These are phyloP conservation scores for Elsinoe australis DNA, from an alignment of 2,329 filamentous ascomycete species.

Conservation along the genomic window DNA sequence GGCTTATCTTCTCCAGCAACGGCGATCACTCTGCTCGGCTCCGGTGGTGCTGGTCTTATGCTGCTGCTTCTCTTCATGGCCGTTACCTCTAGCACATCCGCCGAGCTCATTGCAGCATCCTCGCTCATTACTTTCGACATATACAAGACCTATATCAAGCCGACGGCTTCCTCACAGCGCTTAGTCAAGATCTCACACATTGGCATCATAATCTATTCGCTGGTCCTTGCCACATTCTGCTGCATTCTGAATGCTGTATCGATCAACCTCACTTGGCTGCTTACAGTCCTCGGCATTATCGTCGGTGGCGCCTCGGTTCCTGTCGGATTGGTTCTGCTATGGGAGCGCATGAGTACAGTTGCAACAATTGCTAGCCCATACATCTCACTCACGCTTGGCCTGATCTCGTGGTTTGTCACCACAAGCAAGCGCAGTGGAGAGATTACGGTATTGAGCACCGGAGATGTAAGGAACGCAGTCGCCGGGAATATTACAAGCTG, in stretches of 20 bases:
- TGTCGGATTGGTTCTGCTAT: constrained; percentile 29
- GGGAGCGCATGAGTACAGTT: constrained; percentile 30
- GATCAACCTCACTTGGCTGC: constrained; percentile 32
- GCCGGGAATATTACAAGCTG: constrained; percentile 27
- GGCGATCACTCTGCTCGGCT: constrained; percentile 28
- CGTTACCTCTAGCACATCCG: constrained; percentile 29
- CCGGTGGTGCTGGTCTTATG: constrained; percentile 27
- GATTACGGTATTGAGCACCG: constrained; percentile 31
- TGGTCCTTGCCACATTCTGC: constrained; percentile 33
- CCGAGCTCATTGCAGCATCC: constrained; percentile 36
- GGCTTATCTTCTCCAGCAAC: constrained; percentile 29
- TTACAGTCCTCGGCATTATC: constrained; percentile 32
- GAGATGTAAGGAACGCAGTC: constrained; percentile 30
- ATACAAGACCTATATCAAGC: constrained; percentile 38
- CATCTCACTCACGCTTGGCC: constrained; percentile 28
- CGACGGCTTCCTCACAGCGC: constrained; percentile 28
- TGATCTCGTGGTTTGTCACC: constrained; percentile 34
- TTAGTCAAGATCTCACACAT: constrained; percentile 31
- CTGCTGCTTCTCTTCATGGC: constrained; percentile 31
- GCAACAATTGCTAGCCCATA: constrained; percentile 31
- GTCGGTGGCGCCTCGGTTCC: constrained; percentile 34
- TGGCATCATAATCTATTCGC: constrained; percentile 31
- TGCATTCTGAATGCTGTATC: constrained; percentile 32
- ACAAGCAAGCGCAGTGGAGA: constrained; percentile 29
- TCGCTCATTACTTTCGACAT: constrained; percentile 38